A percentile compares a stretch with the other conserved stretches of the same genome.
Evolutionary conservation across 352 stramenopile genomes (phyloP).

Genomic region (Phytophthora idaei): DNA sequence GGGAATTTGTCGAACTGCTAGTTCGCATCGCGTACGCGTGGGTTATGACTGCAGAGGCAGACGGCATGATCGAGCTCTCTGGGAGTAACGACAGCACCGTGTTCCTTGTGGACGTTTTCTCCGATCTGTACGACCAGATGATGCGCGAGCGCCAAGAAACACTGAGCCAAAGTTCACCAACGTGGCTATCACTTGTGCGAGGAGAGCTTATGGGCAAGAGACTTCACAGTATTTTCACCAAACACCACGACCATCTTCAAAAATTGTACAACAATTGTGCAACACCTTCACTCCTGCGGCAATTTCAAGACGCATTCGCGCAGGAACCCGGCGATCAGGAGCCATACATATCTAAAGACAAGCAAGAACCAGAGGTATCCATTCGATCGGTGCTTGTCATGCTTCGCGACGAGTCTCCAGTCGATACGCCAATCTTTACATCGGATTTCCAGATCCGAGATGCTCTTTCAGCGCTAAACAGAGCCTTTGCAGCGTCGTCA

Average conservation of each 20-base stretch:
- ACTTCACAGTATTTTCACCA: constrained; percentile 45
- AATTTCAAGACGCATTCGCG: constrained; percentile 5
- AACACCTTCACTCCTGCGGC: constrained; percentile 14
- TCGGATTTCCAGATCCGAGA: constrained; percentile 33
- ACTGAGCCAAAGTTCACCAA: constrained; percentile 14
- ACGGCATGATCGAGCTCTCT: constrained; percentile 17
- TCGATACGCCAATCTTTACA: constrained; percentile 28
- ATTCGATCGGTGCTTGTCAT: constrained; percentile 39
- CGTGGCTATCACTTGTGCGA: constrained; percentile 34
- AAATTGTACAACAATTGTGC: constrained; percentile 38
- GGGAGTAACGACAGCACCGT: constrained; percentile 11
- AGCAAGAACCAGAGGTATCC: constrained; percentile 11
- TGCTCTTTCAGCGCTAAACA: constrained; percentile 33
- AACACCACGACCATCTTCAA: constrained; percentile 45
- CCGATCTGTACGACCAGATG: constrained; percentile 52
- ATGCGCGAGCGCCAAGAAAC: constrained; percentile 33
- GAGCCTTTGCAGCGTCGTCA: constrained; percentile 22
- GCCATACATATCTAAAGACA: background rate
- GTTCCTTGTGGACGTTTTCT: constrained; percentile 49
- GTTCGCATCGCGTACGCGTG: constrained; percentile 52
- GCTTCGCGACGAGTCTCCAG: constrained; percentile 20
- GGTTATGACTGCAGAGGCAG: constrained; percentile 19
- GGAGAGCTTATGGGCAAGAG: constrained; percentile 47
- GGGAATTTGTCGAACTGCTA: constrained; percentile 76
- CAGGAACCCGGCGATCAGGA: constrained; percentile 5